Evolutionary conservation across 768 basidiomycete genomes (phyloP).

Genomic region (Amanita polypyramis): DNA sequence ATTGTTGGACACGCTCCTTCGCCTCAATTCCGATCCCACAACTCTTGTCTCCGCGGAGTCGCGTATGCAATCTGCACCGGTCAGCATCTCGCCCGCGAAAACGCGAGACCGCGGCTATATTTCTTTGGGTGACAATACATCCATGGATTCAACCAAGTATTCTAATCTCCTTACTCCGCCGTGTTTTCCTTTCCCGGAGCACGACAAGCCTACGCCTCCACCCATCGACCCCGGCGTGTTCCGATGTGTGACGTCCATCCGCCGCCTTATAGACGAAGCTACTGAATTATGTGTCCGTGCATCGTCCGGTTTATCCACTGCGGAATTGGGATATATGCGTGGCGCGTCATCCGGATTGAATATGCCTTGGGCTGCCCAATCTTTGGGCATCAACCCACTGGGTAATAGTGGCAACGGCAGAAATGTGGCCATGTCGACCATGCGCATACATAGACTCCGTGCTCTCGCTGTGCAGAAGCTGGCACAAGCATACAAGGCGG

Average conservation of each 20-base stretch:
- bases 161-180: constrained; percentile 28
- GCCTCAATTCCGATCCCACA: constrained; percentile 68
- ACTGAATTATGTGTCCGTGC: constrained; percentile 84
- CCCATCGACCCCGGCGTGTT: constrained; percentile 89
- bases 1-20: constrained; percentile 70
- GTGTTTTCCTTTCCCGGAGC: constrained; percentile 41
- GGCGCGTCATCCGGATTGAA: constrained; percentile 32
- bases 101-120: constrained; percentile 37
- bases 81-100: constrained; percentile 22
- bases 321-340: constrained; percentile 54
- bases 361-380: constrained; percentile 56
- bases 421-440: constrained; percentile 76
- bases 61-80: constrained; percentile 25
- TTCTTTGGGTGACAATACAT: constrained; percentile 31
- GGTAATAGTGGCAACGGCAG: constrained; percentile 49
- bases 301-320: constrained; percentile 71
- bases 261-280: constrained; percentile 81
- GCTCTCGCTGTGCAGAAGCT: constrained; percentile 81
- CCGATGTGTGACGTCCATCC: constrained; percentile 61
- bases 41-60: constrained; percentile 41
- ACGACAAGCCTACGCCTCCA: constrained; percentile 66
- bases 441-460: constrained; percentile 70
- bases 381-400: constrained; percentile 50
- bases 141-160: constrained; percentile 30
- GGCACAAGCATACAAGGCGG: constrained; percentile 75